Evolutionary conservation across 208 protist genomes (phyloP).

Genomic region (Trypanosoma lewisi): DNA sequence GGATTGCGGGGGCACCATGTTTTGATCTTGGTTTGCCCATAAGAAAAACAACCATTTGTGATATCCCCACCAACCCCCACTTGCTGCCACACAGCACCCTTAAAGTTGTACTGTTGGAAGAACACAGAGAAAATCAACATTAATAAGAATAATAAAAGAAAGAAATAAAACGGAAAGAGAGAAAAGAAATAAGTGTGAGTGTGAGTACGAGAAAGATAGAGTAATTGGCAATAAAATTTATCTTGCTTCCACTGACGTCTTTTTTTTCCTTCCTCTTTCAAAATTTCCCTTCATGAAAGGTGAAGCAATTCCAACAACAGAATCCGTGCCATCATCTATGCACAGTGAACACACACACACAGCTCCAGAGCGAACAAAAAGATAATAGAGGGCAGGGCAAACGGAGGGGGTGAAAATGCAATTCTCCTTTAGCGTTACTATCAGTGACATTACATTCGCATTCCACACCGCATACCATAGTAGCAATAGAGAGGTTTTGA

Average conservation of each 20-base stretch:
- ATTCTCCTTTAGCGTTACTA: too few species aligned
- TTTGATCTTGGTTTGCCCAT: constrained; percentile 22
- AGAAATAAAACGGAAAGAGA: background rate
- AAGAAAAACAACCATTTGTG: constrained; percentile 25
- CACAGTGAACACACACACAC: too few species aligned
- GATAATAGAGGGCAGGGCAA: constrained; percentile 12
- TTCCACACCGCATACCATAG: constrained; percentile 66
- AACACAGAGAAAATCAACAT: too few species aligned
- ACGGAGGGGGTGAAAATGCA: too few species aligned
- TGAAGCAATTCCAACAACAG: too few species aligned
- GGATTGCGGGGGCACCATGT: constrained; percentile 12
- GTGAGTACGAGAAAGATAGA: background rate
- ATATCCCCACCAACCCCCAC: background rate
- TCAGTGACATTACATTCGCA: constrained; percentile 31
- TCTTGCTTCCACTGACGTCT: background rate
- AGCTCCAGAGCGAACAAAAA: background rate
- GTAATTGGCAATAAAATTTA: too few species aligned
- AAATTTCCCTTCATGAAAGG: too few species aligned
- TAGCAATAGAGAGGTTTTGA: constrained; percentile 66
- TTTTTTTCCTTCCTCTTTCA: background rate
- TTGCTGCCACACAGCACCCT: background rate
- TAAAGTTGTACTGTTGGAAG: too few species aligned
- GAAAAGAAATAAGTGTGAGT: background rate
- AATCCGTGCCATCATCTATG: too few species aligned
- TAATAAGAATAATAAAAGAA: too few species aligned